Conservation (phyloP, 345 rosid species). For the Gossypium bickii region DNA sequence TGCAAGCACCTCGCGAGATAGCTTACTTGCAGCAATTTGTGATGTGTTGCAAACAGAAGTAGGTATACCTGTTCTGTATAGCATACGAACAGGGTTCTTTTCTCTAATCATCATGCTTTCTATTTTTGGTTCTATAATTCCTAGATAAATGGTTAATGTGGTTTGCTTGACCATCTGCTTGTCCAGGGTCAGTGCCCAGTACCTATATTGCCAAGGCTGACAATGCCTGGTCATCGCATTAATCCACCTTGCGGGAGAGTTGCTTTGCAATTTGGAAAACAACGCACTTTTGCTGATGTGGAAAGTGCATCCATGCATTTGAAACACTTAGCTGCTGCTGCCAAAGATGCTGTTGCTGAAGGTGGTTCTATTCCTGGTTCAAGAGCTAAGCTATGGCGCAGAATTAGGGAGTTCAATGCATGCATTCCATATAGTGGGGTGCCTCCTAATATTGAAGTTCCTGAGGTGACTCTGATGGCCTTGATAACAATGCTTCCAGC, state of each 20-base stretch:
- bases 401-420: constrained; percentile 98
- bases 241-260: constrained; percentile 99
- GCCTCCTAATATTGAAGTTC: constrained; percentile 76
- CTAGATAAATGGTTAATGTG: constrained; percentile 12
- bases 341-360: constrained; percentile 98
- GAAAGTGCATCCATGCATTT: constrained; percentile 78
- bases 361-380: constrained; percentile 96
- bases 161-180: constrained; percentile 19
- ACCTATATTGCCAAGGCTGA: constrained; percentile 89
- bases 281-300: constrained; percentile 51
- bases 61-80: constrained; percentile 40
- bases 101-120: background rate
- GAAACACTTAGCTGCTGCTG: constrained; percentile 94
- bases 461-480: constrained; percentile 97
- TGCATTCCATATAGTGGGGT: constrained; percentile 84
- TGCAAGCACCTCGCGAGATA: constrained; percentile 92
- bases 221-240: constrained; percentile 98
- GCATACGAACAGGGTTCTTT: constrained; percentile 17
- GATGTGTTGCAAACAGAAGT: constrained; percentile 96
- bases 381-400: constrained; percentile 95
- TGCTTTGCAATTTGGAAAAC: constrained; percentile 48
- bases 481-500: constrained; percentile 98
- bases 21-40: constrained; percentile 93
- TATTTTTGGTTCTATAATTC: background rate
- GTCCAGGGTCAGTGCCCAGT: constrained; percentile 80